phyloP scores from a whole-genome alignment of 1,284 basidiomycete genomes.

The Agroathelia rolfsii region DNA sequence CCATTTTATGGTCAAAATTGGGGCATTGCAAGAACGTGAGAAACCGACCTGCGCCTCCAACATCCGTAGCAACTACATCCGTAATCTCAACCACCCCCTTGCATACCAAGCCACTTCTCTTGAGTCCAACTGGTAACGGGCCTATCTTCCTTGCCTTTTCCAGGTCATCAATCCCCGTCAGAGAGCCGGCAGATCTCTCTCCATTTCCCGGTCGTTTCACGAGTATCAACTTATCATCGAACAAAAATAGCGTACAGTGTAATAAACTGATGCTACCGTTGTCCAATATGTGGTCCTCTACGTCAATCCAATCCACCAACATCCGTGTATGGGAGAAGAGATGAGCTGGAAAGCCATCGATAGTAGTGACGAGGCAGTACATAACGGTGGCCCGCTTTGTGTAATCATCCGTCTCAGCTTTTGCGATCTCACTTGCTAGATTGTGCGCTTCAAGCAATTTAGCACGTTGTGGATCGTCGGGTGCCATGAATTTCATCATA shows the following conservation, averaged over 20 bases:
- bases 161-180: slow-evolving; percentile 82
- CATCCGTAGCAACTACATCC: slow-evolving; percentile 77
- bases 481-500: slow-evolving; percentile 82
- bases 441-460: slow-evolving; percentile 82
- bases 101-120: slow-evolving; percentile 76
- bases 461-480: slow-evolving; percentile 66
- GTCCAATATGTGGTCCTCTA: slow-evolving; percentile 71
- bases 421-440: slow-evolving; percentile 84
- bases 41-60: slow-evolving; percentile 68
- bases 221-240: slow-evolving; percentile 91
- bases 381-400: slow-evolving; percentile 85
- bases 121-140: slow-evolving; percentile 46
- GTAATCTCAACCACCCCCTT: slow-evolving; percentile 82
- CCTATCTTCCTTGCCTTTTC: slow-evolving; percentile 65
- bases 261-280: slow-evolving; percentile 35
- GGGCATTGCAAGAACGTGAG: slow-evolving; percentile 8
- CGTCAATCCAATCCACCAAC: slow-evolving; percentile 91
- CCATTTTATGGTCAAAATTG: slow-evolving; percentile 6
- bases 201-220: slow-evolving; percentile 75
- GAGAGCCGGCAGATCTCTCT: slow-evolving; percentile 61
- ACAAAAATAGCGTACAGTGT: slow-evolving; percentile 87
- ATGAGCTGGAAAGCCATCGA: slow-evolving; percentile 86
- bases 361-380: slow-evolving; percentile 76
- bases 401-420: slow-evolving; percentile 86
- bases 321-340: slow-evolving; percentile 80